Evolutionary conservation across 2,329 filamentous ascomycete species (phyloP).

Genomic region (Periconia macrospinosa): DNA sequence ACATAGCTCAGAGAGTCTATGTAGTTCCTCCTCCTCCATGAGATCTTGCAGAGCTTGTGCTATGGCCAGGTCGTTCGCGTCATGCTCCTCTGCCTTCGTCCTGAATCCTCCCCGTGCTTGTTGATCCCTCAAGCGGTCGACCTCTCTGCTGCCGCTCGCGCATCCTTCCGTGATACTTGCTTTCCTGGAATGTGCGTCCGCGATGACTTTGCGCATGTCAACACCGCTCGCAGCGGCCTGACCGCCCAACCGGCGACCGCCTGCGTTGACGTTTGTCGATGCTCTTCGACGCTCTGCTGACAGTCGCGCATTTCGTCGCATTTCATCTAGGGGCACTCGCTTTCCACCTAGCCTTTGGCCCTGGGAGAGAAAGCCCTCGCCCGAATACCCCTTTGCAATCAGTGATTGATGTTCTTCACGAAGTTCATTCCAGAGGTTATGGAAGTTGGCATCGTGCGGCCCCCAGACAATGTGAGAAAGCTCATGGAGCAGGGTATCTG

Average conservation of each 20-base stretch:
- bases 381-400: conserved; percentile 80
- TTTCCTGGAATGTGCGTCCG: conserved; percentile 67
- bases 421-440: conserved; percentile 85
- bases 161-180: conserved; percentile 73
- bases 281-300: conserved; percentile 71
- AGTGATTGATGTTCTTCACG: conserved; percentile 82
- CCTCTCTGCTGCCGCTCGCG: conserved; percentile 69
- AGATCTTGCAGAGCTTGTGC: conserved; percentile 84
- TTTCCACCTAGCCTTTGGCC: conserved; percentile 70
- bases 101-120: conserved; percentile 72
- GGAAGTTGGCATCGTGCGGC: conserved; percentile 80
- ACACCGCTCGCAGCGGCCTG: conserved; percentile 57
- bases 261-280: conserved; percentile 64
- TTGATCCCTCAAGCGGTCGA: conserved; percentile 67
- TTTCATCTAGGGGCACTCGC: conserved; percentile 66
- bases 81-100: conserved; percentile 84
- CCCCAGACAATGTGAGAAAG: conserved; percentile 85
- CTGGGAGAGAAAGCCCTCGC: conserved; percentile 80
- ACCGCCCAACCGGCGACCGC: conserved; percentile 75
- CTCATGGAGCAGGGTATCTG: conserved; percentile 93
- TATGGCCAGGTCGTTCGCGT: conserved; percentile 85
- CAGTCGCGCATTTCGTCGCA: conserved; percentile 70
- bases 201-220: conserved; percentile 73
- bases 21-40: conserved; percentile 73
- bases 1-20: conserved; percentile 53